phyloP scores from a whole-genome alignment of 306 rosid genomes.

The Aeschynomene evenia region DNA sequence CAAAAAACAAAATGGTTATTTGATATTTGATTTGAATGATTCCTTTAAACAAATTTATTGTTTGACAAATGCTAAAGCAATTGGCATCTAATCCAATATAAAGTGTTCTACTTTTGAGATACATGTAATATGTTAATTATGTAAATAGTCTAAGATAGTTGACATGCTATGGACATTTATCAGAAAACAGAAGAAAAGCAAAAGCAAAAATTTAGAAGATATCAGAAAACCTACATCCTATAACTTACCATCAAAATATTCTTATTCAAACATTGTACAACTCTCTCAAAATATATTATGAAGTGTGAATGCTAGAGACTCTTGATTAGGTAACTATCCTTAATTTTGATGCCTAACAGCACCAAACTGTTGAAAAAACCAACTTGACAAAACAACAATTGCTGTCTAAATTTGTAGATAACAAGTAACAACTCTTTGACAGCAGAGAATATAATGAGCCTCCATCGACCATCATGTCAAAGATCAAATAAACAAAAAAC shows the following conservation, averaged over 20 bases:
- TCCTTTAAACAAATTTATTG: neutral
- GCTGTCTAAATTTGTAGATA: conserved; percentile 15
- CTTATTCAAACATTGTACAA: neutral
- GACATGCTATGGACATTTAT: neutral
- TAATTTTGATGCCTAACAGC: conserved; percentile 15
- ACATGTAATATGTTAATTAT: neutral
- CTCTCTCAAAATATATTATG: neutral
- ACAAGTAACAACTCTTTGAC: conserved; percentile 15
- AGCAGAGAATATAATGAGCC: neutral
- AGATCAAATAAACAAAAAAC: neutral
- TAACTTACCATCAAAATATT: conserved; percentile 3
- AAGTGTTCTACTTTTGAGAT: neutral
- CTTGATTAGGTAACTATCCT: neutral
- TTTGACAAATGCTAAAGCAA: conserved; percentile 25
- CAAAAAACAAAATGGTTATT: neutral
- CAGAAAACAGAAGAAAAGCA: neutral
- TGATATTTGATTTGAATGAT: neutral
- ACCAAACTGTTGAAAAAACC: conserved; percentile 17
- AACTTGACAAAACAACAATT: conserved; percentile 4
- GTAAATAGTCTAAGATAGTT: neutral
- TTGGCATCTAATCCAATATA: neutral
- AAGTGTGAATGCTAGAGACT: neutral
- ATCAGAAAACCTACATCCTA: neutral
- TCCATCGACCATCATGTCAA: neutral
- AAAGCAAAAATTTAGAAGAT: neutral